Evolutionary conservation across 257 asterid genomes (phyloP).

Genomic region (Solanum infundibuliforme): DNA sequence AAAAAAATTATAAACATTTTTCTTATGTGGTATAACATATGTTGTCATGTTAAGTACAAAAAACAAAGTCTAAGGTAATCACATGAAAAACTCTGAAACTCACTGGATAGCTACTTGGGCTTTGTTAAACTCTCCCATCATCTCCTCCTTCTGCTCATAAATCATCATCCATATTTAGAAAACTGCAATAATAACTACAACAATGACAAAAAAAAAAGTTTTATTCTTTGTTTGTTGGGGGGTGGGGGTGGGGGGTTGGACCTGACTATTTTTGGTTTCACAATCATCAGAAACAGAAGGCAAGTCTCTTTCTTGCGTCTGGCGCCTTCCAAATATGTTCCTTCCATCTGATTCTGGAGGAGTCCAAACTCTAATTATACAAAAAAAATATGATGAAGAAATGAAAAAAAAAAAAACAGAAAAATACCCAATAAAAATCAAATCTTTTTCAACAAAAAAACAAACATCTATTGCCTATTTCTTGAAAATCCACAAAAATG

Average conservation of each 20-base stretch:
- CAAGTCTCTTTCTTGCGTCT: constrained; percentile 13
- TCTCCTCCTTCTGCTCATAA: constrained; percentile 26
- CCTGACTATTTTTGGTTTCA: constrained; percentile 23
- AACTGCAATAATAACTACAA: not conserved
- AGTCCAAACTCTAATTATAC: constrained; percentile 30
- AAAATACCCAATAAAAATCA: not conserved
- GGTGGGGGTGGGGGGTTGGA: not conserved
- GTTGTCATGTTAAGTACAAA: not conserved
- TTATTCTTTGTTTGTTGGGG: not conserved
- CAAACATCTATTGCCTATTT: not conserved
- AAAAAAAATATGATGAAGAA: not conserved
- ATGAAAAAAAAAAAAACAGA: too few relatives aligned
- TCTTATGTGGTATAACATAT: not conserved
- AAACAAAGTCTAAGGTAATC: not conserved
- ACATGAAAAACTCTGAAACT: constrained; percentile 11
- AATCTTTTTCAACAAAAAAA: not conserved
- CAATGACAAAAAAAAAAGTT: not conserved
- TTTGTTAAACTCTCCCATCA: constrained; percentile 32
- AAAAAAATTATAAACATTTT: not conserved
- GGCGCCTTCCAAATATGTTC: constrained; percentile 18
- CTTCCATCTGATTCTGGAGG: constrained; percentile 23
- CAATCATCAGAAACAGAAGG: constrained; percentile 22
- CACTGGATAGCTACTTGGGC: constrained; percentile 52
- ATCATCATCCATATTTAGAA: not conserved
- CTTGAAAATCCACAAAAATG: not conserved